Evolutionary conservation across 1,284 basidiomycete species (phyloP).

Genomic region (Fomitopsis betulina): DNA sequence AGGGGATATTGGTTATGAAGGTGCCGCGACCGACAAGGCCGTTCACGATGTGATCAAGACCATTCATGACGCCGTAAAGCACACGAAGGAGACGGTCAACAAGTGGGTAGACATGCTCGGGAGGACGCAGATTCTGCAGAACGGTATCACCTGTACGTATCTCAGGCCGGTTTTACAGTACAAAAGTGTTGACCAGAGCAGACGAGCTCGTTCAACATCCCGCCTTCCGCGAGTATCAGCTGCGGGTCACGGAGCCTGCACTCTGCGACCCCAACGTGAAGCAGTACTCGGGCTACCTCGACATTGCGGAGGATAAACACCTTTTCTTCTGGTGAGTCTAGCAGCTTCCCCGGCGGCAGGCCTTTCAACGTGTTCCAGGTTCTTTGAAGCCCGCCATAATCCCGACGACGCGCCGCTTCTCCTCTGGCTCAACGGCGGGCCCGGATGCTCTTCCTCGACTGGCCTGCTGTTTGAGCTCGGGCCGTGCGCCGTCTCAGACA

Average conservation of each 20-base stretch:
- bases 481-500: constrained; percentile 68
- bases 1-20: not conserved
- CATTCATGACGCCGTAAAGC: not conserved
- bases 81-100: not conserved
- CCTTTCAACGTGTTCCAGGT: constrained; percentile 27
- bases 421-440: constrained; percentile 67
- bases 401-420: constrained; percentile 53
- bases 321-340: constrained; percentile 76
- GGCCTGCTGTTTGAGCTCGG: constrained; percentile 87
- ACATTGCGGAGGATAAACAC: constrained; percentile 82
- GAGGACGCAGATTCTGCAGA: not conserved
- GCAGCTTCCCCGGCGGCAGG: not conserved
- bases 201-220: not conserved
- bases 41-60: not conserved
- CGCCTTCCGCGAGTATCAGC: not conserved
- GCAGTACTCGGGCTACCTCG: constrained; percentile 88
- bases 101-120: not conserved
- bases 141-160: not conserved
- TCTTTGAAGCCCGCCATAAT: constrained; percentile 33
- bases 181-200: not conserved
- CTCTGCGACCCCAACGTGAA: constrained; percentile 83
- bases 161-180: accelerated
- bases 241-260: constrained; percentile 41
- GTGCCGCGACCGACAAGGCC: not conserved
- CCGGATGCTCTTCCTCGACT: constrained; percentile 74